Conservation (phyloP, 2,329 filamentous ascomycete species). For the Volutella citrinella region DNA sequence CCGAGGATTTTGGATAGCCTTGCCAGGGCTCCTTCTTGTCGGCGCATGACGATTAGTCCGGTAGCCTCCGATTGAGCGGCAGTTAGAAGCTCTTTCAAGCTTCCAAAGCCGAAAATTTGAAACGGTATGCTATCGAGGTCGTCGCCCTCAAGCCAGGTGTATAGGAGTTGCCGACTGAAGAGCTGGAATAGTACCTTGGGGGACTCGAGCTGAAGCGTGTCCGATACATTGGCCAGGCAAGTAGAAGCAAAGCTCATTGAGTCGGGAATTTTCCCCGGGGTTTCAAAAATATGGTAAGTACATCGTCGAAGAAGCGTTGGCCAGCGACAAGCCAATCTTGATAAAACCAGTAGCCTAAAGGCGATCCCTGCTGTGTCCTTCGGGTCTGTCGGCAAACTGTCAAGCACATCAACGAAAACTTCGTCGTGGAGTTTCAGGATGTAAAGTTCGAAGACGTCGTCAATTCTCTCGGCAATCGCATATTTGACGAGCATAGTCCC, state of each 20-base stretch:
- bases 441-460: conserved; percentile 75
- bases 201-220: conserved; percentile 60
- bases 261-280: conserved; percentile 66
- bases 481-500: conserved; percentile 73
- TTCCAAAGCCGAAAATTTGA: conserved; percentile 76
- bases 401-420: conserved; percentile 80
- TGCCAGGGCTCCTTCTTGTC: conserved; percentile 60
- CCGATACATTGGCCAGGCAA: conserved; percentile 67
- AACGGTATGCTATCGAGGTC: conserved; percentile 73
- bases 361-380: conserved; percentile 79
- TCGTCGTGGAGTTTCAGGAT: conserved; percentile 80
- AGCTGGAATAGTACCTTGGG: conserved; percentile 73
- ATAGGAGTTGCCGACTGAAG: conserved; percentile 85
- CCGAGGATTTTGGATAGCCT: conserved; percentile 59
- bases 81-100: conserved; percentile 64
- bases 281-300: conserved; percentile 93
- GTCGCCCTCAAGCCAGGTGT: conserved; percentile 78
- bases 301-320: conserved; percentile 81
- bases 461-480: conserved; percentile 65
- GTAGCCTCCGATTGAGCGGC: conserved; percentile 75
- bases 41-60: conserved; percentile 79
- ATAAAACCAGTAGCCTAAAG: conserved; percentile 72
- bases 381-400: conserved; percentile 70
- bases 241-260: conserved; percentile 68
- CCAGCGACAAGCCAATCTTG: conserved; percentile 77